phyloP scores from a whole-genome alignment of 1,284 basidiomycete genomes.

The Boletus holoroseus region DNA sequence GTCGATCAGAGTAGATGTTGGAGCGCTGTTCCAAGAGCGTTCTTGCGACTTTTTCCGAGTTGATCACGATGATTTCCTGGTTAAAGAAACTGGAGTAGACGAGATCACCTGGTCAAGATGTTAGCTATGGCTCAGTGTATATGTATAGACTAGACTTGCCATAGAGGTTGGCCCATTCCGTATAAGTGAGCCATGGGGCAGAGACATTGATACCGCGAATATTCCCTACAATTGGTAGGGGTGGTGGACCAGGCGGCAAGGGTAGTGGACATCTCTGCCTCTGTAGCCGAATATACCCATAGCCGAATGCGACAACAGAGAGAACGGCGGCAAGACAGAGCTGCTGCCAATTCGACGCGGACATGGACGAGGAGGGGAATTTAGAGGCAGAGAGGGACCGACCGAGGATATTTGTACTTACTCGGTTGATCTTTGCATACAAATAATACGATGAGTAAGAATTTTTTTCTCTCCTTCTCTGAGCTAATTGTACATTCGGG shows the following conservation, averaged over 20 bases:
- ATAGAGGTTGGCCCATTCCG: constrained; percentile 41
- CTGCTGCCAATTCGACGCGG: constrained; percentile 10
- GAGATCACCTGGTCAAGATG: constrained; percentile 26
- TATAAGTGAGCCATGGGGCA: constrained; percentile 42
- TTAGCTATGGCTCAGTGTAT: not conserved
- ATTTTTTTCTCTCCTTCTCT: not conserved
- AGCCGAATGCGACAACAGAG: constrained; percentile 5
- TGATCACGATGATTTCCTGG: constrained; percentile 24
- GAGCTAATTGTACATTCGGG: no score
- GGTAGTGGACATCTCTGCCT: constrained; percentile 9
- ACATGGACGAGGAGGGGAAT: constrained; percentile 4
- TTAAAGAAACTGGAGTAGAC: constrained; percentile 21
- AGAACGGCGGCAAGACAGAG: constrained; percentile 13
- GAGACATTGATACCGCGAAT: constrained; percentile 37
- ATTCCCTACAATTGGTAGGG: constrained; percentile 36
- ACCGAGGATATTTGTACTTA: not conserved
- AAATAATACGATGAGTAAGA: constrained; percentile 1
- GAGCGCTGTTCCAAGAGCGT: constrained; percentile 22
- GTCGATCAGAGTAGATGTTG: constrained; percentile 24
- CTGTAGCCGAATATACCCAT: not conserved
- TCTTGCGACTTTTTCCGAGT: constrained; percentile 18
- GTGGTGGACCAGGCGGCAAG: constrained; percentile 31
- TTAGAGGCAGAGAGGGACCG: not conserved
- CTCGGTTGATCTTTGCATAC: not conserved
- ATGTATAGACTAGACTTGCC: constrained; percentile 26